phyloP scores from a whole-genome alignment of 2,329 filamentous ascomycete genomes.

The Cercospora beticola region DNA sequence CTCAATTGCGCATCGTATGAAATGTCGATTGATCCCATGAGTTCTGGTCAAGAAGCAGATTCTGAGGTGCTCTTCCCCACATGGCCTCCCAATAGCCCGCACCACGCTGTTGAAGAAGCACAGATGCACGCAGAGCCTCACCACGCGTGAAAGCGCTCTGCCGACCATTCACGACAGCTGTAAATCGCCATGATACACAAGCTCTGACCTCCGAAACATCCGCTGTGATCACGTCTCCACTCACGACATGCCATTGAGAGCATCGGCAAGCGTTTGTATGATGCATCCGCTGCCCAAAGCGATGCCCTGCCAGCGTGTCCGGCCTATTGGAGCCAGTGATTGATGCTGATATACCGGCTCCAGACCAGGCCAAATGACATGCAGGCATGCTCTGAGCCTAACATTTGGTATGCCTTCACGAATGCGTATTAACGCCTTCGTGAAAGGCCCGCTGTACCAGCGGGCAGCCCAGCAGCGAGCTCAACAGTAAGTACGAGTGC shows the following conservation, averaged over 20 bases:
- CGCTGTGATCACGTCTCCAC: neutral
- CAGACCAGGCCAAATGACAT: neutral
- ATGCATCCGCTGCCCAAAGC: neutral
- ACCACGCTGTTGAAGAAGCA: neutral
- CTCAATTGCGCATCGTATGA: neutral
- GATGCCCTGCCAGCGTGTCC: neutral
- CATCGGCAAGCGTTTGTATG: neutral
- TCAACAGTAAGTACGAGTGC: neutral
- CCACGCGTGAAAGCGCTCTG: neutral
- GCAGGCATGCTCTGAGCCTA: neutral
- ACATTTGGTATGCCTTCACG: neutral
- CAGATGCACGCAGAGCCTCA: neutral
- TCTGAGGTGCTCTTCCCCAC: neutral
- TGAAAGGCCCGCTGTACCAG: neutral
- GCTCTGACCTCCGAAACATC: constrained; percentile 1
- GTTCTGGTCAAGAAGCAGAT: neutral
- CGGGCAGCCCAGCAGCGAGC: neutral
- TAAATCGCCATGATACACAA: neutral
- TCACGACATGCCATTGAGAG: neutral
- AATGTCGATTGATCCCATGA: neutral
- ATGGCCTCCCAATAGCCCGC: neutral
- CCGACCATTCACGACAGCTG: neutral
- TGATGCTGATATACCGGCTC: neutral
- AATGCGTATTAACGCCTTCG: neutral
- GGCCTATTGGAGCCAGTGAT: neutral